Evolutionary conservation across 192 early-diverging fungal genomes (phyloP), one percentile per base, ranked within the genome.

Genomic region (Coemansia sp.): DNA sequence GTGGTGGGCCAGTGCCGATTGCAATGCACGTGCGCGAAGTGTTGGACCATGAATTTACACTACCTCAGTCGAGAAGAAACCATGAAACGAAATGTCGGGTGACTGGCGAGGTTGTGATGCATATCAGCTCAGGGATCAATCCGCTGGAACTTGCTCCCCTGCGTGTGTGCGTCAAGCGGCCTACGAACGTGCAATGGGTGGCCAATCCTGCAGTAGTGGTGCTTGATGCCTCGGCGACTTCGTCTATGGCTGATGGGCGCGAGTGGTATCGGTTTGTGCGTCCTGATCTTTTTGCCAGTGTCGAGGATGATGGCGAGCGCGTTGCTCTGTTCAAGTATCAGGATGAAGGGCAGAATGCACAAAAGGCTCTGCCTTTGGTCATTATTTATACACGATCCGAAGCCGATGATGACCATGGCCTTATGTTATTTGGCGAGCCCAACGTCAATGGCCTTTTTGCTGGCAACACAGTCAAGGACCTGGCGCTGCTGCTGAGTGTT

Each of bases 221-320:
- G 31, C 62, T 70, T n/a, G 78, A 80, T 48, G 32, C 72, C 0
- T 71, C 78, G 21, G 30, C 67, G 57, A 70, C 76, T 2, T 56
- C 69, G 10, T 18, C 64, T 2, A 56, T 62, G 56, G 59, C 8
- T n/a, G 75, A 69, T 23, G 62, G 67, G 0, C 55, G 68, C 51
- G 68, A 74, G 62, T 74, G 77, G 77, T 80, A 67, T 62, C 71
- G 77, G 31, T 80, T 80, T 58, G 72, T 80, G 59, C 71, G 77
- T 31, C 77, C 77, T 9, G 69, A 80, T 32, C 55, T 80, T 49
- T 80, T 80, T 69, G 71, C 77, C 3, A 61, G 68, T 21, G 61
- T 62, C 8, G 28, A 27, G 7, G 76, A 25, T 14, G 24, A 26
- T 25, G 62, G 56, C n/a, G 18, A 22, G 14, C 60, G 59, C 19